Percentiles rank a stretch among this genome's conserved stretches.
These are phyloP conservation scores for Byssochlamys sp. DNA, from an alignment of 2,329 filamentous ascomycete genomes.

Conservation along the genomic window DNA sequence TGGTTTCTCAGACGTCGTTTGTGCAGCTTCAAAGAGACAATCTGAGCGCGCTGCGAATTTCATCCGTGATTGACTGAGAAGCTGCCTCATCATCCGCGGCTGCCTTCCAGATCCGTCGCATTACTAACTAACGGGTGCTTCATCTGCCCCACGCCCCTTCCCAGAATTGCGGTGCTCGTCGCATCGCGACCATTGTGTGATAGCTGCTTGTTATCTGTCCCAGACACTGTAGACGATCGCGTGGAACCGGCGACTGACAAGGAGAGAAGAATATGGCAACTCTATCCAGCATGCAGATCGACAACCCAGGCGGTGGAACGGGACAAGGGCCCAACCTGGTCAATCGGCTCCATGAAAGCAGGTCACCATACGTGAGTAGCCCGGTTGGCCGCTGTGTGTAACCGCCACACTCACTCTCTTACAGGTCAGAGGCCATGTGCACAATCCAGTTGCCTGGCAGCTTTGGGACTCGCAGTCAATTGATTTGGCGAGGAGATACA, in stretches of 20 bases:
- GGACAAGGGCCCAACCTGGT: constrained; percentile 28
- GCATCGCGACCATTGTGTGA: neutral
- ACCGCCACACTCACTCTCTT: constrained; percentile 1
- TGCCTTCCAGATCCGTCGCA: neutral
- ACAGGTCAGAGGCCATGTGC: constrained; percentile 62
- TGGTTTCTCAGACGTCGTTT: neutral
- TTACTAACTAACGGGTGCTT: neutral
- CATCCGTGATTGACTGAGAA: neutral
- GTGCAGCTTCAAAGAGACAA: neutral
- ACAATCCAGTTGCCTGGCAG: constrained; percentile 87
- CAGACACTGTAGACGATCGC: neutral
- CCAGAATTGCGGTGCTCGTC: neutral
- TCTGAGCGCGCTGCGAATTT: neutral
- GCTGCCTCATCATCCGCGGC: neutral
- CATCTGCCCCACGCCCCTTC: neutral
- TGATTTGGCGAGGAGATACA: constrained; percentile 65
- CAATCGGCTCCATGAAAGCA: constrained; percentile 52
- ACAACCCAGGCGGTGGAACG: constrained; percentile 15
- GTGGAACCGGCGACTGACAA: neutral
- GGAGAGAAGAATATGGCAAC: constrained; percentile 16
- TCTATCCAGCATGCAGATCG: constrained; percentile 18
- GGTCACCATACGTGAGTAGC: constrained; percentile 55
- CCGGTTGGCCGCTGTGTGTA: neutral
- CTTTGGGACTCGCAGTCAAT: constrained; percentile 70
- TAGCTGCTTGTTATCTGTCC: neutral